Base-by-base conservation (phyloP, 345 rosid genomes). In the Syzygium aromaticum region DNA sequence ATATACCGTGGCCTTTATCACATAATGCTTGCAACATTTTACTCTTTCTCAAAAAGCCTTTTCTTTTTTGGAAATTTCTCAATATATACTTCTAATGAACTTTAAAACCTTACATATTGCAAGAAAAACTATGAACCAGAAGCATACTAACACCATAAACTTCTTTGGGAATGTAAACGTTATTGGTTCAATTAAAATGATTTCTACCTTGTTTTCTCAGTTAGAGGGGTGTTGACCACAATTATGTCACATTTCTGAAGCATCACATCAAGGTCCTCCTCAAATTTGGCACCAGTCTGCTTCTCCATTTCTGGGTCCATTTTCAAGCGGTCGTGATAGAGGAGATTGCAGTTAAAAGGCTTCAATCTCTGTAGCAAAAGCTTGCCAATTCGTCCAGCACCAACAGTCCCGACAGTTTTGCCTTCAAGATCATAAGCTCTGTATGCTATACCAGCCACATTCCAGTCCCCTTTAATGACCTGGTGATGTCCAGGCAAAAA, bases 391-490 rank as follows among this genome's bases (percentile, higher is more conserved):
- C 98, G 94, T 33, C 99, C 98, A 73, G 94, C 95, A 77, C 98
- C 98, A 38, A 95, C 93, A n/a, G 99, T 97, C 54, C 98, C 99
- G 2, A 96, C 93, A 8, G 96, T 98, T 93, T 96, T 98, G 56
- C 98, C 99, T 90, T 98, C 98, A 22, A 98, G 98, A 93, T 98
- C 99, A 84, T 98, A 98, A 59, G 99, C 94, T 90, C 98, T 94
- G 85, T 96, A 89, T 25, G 99, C 93, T 83, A 98, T 92, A 40
- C 91, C 97, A 0, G 98, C 99, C 12, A 98, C 98, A 87, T 98
- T 95, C 99, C 99, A 98, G n/a, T 96, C 99, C 12, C 99, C 98
- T 40, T 73, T 93, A 54, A 95, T 86, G 86, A 96, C 96, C 86
- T 98, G 99, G 61, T 94, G 94, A 84, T 96, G 53, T 67, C 99